A percentile compares a stretch with the other conserved stretches of the same genome.
Conservation (phyloP, 2,329 filamentous ascomycete species). For the Exophiala calicioides region DNA sequence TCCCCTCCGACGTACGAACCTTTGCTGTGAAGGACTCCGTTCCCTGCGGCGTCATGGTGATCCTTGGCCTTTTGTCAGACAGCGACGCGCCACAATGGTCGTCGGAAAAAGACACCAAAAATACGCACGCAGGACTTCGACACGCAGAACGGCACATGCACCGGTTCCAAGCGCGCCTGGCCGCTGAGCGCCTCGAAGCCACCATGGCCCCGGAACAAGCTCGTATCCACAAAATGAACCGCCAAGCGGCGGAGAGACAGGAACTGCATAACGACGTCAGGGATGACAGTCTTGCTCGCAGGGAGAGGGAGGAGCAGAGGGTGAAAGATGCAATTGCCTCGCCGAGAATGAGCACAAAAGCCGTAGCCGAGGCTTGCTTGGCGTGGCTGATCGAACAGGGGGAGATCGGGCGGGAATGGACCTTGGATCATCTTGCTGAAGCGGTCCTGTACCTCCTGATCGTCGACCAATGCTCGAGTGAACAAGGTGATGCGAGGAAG, state of each 20-base stretch:
- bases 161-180: constrained; percentile 25
- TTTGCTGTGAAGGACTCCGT: constrained; percentile 33
- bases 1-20: constrained; percentile 29
- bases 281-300: constrained; percentile 13
- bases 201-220: constrained; percentile 35
- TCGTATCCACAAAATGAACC: constrained; percentile 27
- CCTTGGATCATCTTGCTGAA: constrained; percentile 28
- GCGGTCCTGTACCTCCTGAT: constrained; percentile 35
- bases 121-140: constrained; percentile 18
- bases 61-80: constrained; percentile 32
- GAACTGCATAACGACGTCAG: constrained; percentile 28
- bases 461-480: constrained; percentile 24
- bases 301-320: constrained; percentile 31
- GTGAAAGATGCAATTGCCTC: constrained; percentile 33
- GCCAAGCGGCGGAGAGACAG: constrained; percentile 24
- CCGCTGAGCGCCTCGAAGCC: constrained; percentile 28
- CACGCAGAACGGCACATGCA: constrained; percentile 24
- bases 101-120: constrained; percentile 13
- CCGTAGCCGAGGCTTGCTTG: constrained; percentile 32
- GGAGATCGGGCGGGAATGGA: constrained; percentile 32
- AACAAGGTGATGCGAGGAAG: constrained; percentile 24
- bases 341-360: constrained; percentile 30
- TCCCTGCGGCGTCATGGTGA: constrained; percentile 35
- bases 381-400: constrained; percentile 31
- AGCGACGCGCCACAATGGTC: constrained; percentile 34